These are phyloP conservation scores for Hypomontagnella submonticulosa DNA, from an alignment of 495 filamentous ascomycete genomes.

Conservation along the genomic window DNA sequence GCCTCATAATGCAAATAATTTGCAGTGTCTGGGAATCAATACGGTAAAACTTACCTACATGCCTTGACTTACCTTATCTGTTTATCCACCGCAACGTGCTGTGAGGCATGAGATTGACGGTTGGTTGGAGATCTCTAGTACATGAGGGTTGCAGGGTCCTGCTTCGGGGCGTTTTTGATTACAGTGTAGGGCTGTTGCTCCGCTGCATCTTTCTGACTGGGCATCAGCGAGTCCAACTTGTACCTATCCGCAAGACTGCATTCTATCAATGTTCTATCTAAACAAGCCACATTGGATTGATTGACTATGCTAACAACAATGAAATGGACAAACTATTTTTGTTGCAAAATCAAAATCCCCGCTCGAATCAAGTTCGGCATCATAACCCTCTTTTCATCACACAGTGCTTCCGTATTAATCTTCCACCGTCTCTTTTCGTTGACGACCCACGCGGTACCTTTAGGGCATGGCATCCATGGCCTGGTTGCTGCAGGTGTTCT, in stretches of 20 bases:
- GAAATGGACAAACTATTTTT: background rate
- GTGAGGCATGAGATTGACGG: background rate
- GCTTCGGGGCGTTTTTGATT: slow-evolving; percentile 35
- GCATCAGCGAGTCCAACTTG: slow-evolving; percentile 21
- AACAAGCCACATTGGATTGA: slow-evolving; percentile 1
- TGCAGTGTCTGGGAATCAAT: too few species aligned
- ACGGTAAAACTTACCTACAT: background rate
- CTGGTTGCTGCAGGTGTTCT: slow-evolving; percentile 45
- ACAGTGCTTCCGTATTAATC: slow-evolving; percentile 33
- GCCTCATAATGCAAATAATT: too few species aligned
- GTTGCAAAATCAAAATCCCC: background rate
- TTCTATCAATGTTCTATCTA: too few species aligned
- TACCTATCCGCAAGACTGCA: background rate
- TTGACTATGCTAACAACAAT: too few species aligned
- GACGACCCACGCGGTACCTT: slow-evolving; percentile 45
- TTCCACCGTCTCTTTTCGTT: slow-evolving; percentile 22
- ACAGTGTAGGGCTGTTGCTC: slow-evolving; percentile 33
- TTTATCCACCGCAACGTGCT: background rate
- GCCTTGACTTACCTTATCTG: slow-evolving; percentile 8
- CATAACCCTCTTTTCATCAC: slow-evolving; percentile 18
- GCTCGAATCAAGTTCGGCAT: slow-evolving; percentile 36
- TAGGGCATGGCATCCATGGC: slow-evolving; percentile 38
- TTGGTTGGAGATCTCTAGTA: slow-evolving; percentile 17
- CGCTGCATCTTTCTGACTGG: slow-evolving; percentile 35
- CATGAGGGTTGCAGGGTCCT: slow-evolving; percentile 25